Conservation (phyloP, 164 flowering plant species). For the Aristolochia fimbriata region DNA sequence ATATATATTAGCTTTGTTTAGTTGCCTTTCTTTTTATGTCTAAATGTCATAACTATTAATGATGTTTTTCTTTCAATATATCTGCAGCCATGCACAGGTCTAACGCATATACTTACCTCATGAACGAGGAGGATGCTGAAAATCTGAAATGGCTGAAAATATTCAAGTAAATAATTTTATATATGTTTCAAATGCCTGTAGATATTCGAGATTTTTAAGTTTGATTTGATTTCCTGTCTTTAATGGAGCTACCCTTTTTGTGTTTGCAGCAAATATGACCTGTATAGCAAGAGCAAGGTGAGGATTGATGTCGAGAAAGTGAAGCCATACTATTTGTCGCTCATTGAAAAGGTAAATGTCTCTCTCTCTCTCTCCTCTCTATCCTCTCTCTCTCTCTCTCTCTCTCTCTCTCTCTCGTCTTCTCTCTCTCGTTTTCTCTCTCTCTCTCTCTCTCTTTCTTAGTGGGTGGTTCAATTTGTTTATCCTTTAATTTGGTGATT, state of each 20-base stretch:
- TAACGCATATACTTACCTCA: slow-evolving; percentile 27
- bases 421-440: background rate
- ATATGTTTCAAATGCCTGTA: too few relatives aligned
- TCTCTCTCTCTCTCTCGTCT: background rate
- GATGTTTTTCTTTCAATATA: background rate
- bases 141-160: slow-evolving; percentile 32
- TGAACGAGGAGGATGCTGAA: slow-evolving; percentile 33
- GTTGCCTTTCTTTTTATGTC: background rate
- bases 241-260: background rate
- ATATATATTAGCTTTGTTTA: background rate
- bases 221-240: background rate
- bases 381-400: background rate
- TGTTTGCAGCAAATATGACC: slow-evolving; percentile 33
- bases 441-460: background rate
- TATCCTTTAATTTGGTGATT: background rate
- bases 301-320: slow-evolving; percentile 24
- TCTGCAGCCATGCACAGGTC: slow-evolving; percentile 26
- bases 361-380: too few relatives aligned
- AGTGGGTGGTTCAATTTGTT: background rate
- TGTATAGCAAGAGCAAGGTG: slow-evolving; percentile 39
- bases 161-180: slow-evolving; percentile 34
- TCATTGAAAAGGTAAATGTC: slow-evolving; percentile 25
- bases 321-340: slow-evolving; percentile 33
- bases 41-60: background rate
- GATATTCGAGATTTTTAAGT: too few relatives aligned